phyloP scores from a whole-genome alignment of 371 early-diverging fungal genomes.

The Apophysomyces ossiformis region DNA sequence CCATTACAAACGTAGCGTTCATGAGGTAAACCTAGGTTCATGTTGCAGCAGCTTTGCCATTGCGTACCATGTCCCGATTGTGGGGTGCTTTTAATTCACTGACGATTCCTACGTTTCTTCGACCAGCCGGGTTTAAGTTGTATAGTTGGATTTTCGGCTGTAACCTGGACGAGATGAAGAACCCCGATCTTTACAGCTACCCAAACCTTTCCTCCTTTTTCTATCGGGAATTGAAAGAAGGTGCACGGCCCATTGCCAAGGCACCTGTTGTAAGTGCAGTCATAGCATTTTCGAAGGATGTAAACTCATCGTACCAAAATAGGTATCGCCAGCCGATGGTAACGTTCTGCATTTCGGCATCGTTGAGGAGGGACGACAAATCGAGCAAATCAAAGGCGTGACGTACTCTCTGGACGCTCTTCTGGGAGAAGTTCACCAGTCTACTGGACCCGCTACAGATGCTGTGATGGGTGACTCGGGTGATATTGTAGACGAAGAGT shows the following conservation, averaged over 20 bases:
- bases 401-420: constrained; percentile 89
- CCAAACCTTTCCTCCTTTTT: constrained; percentile 90
- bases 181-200: constrained; percentile 77
- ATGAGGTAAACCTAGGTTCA: constrained; percentile 64
- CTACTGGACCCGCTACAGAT: constrained; percentile 40
- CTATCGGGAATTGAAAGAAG: constrained; percentile 84
- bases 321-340: constrained; percentile 92
- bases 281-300: neutral
- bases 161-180: constrained; percentile 91
- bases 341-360: constrained; percentile 87
- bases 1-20: neutral
- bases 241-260: constrained; percentile 68
- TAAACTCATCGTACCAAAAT: neutral
- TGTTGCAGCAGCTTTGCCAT: constrained; percentile 83
- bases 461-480: constrained; percentile 51
- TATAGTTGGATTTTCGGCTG: constrained; percentile 91
- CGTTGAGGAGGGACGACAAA: constrained; percentile 69
- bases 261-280: constrained; percentile 62
- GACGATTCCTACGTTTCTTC: constrained; percentile 79
- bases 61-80: constrained; percentile 85
- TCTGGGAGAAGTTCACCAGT: constrained; percentile 68
- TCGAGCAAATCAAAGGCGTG: constrained; percentile 95
- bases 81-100: constrained; percentile 90
- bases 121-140: constrained; percentile 73
- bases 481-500: constrained; percentile 70